A percentile compares a stretch with the other conserved stretches of the same genome.
Evolutionary conservation across 345 rosid genomes (phyloP).

Genomic region (Salix dunnii): DNA sequence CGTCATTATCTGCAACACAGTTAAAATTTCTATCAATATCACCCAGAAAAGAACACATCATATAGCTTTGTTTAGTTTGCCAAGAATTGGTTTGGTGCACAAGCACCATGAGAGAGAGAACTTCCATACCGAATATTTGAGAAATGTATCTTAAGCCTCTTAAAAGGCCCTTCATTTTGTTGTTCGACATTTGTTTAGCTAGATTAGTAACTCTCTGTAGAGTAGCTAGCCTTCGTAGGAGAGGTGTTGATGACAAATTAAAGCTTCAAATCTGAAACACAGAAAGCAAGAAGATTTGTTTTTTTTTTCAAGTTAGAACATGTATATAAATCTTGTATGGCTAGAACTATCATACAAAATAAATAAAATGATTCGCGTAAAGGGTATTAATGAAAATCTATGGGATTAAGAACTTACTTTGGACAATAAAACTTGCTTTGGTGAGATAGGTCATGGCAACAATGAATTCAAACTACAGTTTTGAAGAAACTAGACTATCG

Average conservation of each 20-base stretch:
- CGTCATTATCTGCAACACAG: slow-evolving; percentile 51
- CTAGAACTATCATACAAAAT: not conserved
- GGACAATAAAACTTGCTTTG: not conserved
- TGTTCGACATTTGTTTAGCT: slow-evolving; percentile 40
- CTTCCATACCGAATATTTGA: slow-evolving; percentile 60
- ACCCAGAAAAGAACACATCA: not conserved
- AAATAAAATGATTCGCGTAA: not conserved
- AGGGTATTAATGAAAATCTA: not conserved
- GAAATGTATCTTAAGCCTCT: slow-evolving; percentile 75
- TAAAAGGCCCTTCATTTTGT: slow-evolving; percentile 74
- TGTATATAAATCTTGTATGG: not conserved
- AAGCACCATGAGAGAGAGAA: not conserved
- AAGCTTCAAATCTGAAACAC: slow-evolving; percentile 12
- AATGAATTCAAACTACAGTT: slow-evolving; percentile 5
- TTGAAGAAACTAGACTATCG: not conserved
- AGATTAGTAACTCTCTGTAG: not conserved
- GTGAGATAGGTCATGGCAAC: not conserved
- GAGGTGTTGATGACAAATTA: not conserved
- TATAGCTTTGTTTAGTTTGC: too few relatives aligned
- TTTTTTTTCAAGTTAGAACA: not conserved
- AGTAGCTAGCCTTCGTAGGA: not conserved
- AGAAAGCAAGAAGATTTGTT: not conserved
- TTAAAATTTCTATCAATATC: not conserved
- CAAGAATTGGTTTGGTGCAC: not conserved
- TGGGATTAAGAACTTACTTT: not conserved